Evolutionary conservation across 306 rosid species (phyloP).

Genomic region (Trichosanthes cucumerina): DNA sequence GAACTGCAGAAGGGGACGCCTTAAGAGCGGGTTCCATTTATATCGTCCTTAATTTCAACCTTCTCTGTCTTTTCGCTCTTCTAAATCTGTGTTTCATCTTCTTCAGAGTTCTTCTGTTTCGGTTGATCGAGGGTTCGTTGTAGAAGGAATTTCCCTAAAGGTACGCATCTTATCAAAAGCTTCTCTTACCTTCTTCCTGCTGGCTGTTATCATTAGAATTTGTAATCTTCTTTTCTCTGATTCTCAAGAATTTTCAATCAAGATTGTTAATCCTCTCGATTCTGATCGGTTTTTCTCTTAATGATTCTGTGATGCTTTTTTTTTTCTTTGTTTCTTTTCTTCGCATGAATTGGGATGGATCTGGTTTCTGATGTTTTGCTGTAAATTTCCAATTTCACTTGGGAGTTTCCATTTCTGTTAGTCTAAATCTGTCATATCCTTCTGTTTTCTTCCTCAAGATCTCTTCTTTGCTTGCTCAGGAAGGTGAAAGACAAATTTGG

Average conservation of each 20-base stretch:
- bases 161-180: not conserved
- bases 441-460: not conserved
- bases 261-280: not conserved
- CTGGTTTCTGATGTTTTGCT: not conserved
- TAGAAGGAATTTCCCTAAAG: not conserved
- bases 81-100: not conserved
- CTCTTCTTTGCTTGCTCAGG: not conserved
- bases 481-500: not conserved
- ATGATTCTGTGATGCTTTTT: not conserved
- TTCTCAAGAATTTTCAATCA: not conserved
- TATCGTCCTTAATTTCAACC: not conserved
- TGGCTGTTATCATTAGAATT: not conserved
- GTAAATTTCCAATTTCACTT: not conserved
- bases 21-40: conserved; percentile 44
- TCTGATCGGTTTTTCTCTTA: not conserved
- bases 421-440: not conserved
- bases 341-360: not conserved
- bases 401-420: not conserved
- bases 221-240: not conserved
- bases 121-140: not conserved
- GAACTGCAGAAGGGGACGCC: conserved; percentile 18
- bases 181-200: not conserved
- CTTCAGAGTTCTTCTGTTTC: not conserved
- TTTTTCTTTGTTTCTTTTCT: not conserved
- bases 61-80: conserved; percentile 10